Conservation (phyloP, 169 alveolate species). For the Neospora caninum region DNA sequence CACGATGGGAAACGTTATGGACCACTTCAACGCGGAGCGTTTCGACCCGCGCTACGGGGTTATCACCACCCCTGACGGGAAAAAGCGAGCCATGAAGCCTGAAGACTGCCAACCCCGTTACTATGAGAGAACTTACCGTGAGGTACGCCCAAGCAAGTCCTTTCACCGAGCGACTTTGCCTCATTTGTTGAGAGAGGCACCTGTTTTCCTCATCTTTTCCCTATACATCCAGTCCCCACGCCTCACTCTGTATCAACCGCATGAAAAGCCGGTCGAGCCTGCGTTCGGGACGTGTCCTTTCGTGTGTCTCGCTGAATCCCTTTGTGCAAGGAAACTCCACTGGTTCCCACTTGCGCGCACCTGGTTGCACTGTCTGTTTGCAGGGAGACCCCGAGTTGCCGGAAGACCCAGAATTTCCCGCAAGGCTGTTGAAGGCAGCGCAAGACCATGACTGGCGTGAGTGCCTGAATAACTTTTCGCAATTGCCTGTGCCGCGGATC, state of each 20-base stretch:
- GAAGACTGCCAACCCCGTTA: background rate
- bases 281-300: no score
- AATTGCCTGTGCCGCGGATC: background rate
- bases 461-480: background rate
- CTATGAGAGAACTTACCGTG: constrained; percentile 1
- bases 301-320: background rate
- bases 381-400: constrained; percentile 33
- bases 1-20: background rate
- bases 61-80: background rate
- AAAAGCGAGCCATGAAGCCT: background rate
- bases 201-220: no score
- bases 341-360: no score
- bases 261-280: no score
- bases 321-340: no score
- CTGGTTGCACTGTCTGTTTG: background rate
- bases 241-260: no score
- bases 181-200: no score
- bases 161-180: no score
- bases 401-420: constrained; percentile 23
- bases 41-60: background rate
- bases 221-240: no score
- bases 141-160: background rate
- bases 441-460: constrained; percentile 9
- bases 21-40: background rate
- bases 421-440: background rate